Percentiles rank a stretch among this genome's conserved stretches.
Conservation (phyloP, 1,284 basidiomycete species). For the Meripilus lineatus region DNA sequence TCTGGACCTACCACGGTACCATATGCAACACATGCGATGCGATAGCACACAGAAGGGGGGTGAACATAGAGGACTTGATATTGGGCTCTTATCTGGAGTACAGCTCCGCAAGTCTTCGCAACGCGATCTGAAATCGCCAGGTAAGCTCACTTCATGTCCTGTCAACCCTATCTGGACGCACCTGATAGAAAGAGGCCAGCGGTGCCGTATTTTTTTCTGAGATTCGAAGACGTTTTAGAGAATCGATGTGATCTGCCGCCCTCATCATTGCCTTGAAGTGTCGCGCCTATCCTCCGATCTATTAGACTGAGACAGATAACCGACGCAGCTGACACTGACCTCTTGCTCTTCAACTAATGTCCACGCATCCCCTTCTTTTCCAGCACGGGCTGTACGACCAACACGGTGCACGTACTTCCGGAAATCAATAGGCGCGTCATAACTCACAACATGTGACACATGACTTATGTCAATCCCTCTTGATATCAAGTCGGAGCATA, state of each 20-base stretch:
- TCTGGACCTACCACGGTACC: too few relatives aligned
- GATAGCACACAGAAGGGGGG: too few relatives aligned
- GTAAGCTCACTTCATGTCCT: not conserved
- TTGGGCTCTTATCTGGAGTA: slow-evolving; percentile 25
- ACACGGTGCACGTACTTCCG: slow-evolving; percentile 97
- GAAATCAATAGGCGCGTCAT: slow-evolving; percentile 95
- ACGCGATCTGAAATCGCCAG: slow-evolving; percentile 27
- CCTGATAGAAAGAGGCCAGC: slow-evolving; percentile 64
- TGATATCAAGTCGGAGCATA: slow-evolving; percentile 95
- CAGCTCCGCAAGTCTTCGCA: slow-evolving; percentile 31
- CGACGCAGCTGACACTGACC: slow-evolving; percentile 50
- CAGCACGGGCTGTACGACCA: slow-evolving; percentile 91
- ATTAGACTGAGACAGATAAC: not conserved
- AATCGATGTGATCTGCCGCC: slow-evolving; percentile 67
- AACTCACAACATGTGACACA: slow-evolving; percentile 89
- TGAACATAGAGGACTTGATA: too few relatives aligned
- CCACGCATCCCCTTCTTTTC: slow-evolving; percentile 85
- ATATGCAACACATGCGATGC: too few relatives aligned
- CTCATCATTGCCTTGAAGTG: slow-evolving; percentile 87
- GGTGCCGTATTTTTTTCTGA: slow-evolving; percentile 56
- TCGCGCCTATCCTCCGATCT: too few relatives aligned
- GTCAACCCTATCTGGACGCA: slow-evolving; percentile 22
- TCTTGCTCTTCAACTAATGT: slow-evolving; percentile 95
- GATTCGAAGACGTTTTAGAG: slow-evolving; percentile 72
- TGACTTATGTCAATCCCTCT: slow-evolving; percentile 95